A percentile compares a stretch with the other conserved stretches of the same genome.
These are phyloP conservation scores for Irpex sp. DNA, from an alignment of 1,284 basidiomycete species.

Conservation along the genomic window DNA sequence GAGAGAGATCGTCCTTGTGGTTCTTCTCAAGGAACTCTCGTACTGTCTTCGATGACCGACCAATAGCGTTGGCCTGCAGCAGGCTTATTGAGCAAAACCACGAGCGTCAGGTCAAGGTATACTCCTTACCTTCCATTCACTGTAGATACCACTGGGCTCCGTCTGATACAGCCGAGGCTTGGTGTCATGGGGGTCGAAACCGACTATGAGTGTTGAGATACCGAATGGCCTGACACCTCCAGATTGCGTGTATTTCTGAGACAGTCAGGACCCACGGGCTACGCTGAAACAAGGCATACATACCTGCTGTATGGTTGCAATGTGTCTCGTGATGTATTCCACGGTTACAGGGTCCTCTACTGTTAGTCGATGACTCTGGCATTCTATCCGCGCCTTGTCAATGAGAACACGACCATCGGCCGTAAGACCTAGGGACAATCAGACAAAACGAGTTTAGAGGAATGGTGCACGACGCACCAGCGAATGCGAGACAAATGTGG, in stretches of 20 bases:
- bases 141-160: constrained; percentile 97
- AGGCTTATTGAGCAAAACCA: not conserved
- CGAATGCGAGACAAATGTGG: constrained; percentile 96
- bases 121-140: constrained; percentile 89
- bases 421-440: constrained; percentile 70
- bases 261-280: constrained; percentile 3
- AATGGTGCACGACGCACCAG: constrained; percentile 55
- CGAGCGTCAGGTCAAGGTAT: not conserved
- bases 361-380: constrained; percentile 95
- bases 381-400: constrained; percentile 97
- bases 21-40: constrained; percentile 99
- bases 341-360: constrained; percentile 98
- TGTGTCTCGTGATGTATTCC: constrained; percentile 97
- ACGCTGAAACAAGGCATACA: constrained; percentile 16
- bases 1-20: constrained; percentile 85
- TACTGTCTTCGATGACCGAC: constrained; percentile 96
- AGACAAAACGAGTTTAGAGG: constrained; percentile 11
- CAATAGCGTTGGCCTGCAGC: constrained; percentile 90
- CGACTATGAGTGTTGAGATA: constrained; percentile 95
- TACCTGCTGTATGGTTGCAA: constrained; percentile 97
- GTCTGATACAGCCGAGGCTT: constrained; percentile 93
- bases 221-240: constrained; percentile 98
- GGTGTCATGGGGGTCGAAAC: constrained; percentile 93
- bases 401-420: constrained; percentile 98
- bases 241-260: constrained; percentile 94